phyloP scores from a whole-genome alignment of 2,329 filamentous ascomycete species.

The Aspergillus fructus region DNA sequence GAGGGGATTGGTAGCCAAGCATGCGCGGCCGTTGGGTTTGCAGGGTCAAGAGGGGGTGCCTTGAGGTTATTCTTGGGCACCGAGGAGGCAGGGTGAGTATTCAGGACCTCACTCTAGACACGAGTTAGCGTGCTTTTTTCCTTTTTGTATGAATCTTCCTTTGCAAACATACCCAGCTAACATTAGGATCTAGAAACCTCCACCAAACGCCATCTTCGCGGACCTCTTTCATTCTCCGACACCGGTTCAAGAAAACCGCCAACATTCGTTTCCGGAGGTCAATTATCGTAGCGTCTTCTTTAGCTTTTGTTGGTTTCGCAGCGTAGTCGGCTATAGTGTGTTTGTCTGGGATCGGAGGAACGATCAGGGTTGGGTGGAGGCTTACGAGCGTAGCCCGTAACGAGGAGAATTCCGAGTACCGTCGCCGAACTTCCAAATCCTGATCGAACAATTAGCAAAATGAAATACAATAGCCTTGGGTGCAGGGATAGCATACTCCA shows the following conservation, averaged over 20 bases:
- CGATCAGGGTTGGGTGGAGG: conserved; percentile 90
- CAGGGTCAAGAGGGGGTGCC: conserved; percentile 89
- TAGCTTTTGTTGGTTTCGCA: conserved; percentile 94
- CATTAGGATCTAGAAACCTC: conserved; percentile 96
- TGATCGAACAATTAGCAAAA: conserved; percentile 38
- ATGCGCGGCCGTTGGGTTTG: conserved; percentile 87
- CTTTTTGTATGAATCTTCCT: conserved; percentile 15
- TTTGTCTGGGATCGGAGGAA: conserved; percentile 97
- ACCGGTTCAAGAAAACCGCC: conserved; percentile 90
- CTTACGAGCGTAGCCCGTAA: conserved; percentile 83
- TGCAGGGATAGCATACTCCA: conserved; percentile 61
- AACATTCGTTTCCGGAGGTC: conserved; percentile 96
- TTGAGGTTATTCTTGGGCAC: conserved; percentile 93
- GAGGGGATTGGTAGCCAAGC: conserved; percentile 83
- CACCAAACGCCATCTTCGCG: conserved; percentile 94
- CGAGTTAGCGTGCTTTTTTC: conserved; percentile 25
- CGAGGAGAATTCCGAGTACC: conserved; percentile 96
- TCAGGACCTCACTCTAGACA: conserved; percentile 84
- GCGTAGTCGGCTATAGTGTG: conserved; percentile 99
- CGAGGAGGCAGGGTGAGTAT: conserved; percentile 84
- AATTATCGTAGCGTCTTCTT: conserved; percentile 95
- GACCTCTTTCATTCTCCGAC: conserved; percentile 87
- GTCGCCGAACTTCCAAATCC: conserved; percentile 91
- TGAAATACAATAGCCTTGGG: no score
- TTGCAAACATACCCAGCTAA: conserved; percentile 77